Conservation (phyloP, 306 rosid genomes). For the Dalbergia cochinchinensis region DNA sequence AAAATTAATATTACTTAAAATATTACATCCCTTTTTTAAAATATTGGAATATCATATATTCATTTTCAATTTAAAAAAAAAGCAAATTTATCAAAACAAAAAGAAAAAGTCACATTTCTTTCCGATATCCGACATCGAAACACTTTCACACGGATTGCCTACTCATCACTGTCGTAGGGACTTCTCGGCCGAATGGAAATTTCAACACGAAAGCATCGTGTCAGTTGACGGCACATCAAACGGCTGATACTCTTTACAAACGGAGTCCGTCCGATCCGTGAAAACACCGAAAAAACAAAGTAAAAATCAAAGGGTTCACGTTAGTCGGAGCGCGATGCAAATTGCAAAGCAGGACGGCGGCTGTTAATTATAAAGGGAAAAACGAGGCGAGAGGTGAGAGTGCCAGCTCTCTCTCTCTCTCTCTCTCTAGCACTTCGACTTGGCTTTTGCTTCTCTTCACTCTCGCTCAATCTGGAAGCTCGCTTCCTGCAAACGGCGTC, state of each 20-base stretch:
- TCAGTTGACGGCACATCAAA: slow-evolving; percentile 21
- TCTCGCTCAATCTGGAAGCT: not conserved
- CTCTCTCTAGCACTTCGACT: not conserved
- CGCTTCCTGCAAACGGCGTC: slow-evolving; percentile 25
- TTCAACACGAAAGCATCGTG: not conserved
- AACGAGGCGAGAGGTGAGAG: not conserved
- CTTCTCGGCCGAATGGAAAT: not conserved
- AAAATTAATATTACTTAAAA: too few relatives aligned
- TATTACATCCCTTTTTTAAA: too few relatives aligned
- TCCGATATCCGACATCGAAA: too few relatives aligned
- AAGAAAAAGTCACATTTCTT: too few relatives aligned
- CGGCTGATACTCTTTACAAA: slow-evolving; percentile 14
- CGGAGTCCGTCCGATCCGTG: not conserved
- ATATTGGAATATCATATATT: too few relatives aligned
- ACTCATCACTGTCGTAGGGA: not conserved
- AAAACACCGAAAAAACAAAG: not conserved
- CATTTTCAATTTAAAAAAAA: too few relatives aligned
- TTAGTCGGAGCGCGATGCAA: not conserved
- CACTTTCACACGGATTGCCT: too few relatives aligned
- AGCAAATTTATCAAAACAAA: too few relatives aligned
- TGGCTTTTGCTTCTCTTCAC: not conserved
- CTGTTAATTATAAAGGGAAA: not conserved
- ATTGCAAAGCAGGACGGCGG: slow-evolving; percentile 27
- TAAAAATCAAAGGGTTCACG: not conserved
- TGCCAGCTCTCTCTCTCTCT: not conserved